Base-by-base conservation (phyloP, 768 basidiomycete species). In the Trichaptum fuscoviolaceum region DNA sequence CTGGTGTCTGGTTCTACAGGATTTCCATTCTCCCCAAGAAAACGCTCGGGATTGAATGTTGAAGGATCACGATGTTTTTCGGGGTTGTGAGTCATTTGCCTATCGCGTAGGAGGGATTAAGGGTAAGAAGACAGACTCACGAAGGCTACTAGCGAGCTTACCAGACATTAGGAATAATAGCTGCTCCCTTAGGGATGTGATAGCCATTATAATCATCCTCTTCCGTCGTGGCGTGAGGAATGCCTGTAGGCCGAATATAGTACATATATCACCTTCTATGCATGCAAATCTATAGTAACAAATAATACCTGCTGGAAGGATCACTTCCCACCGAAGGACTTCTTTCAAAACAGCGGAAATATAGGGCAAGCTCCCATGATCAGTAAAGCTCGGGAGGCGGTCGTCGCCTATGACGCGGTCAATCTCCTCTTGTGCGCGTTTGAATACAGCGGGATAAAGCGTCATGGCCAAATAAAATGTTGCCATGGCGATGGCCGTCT, bases 91-190 rank as follows among this genome's bases (percentile, higher is more conserved):
- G 76, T 68, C 20, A 77, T 68, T 34, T 70, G 68, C 75, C 75
- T 75, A 61, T 62, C 12, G 59, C 59, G 59, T 15, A 7, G 4
- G 23, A 25, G 3, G 24, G 3, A 12, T 7, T 3, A 26, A 18
- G 15, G 24, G 3, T 58, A 58, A 58, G 20, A 58, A 25, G 59
- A 23, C 8, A 35, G 17, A n/a, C 30, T 36, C 58, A 7, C 24
- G 27, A 17, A 61, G 18, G 10, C 34, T n/a, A 27, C 6, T 63
- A 0, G 27, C 4, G 34, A 74, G 52, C 63, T 23, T 42, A 67
- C 66, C 67, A 66, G n/a, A 66, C 58, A 67, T 87, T 87, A 12
- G 80, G 76, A 63, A 86, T 79, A 8, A 86, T 76, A 57, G 85
- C 73, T 7, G 84, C 75, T 17, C 85, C 85, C 67, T 75, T 74